Evolutionary conservation across 192 early-diverging fungal species (phyloP).

Genomic region (Coemansia umbellata): DNA sequence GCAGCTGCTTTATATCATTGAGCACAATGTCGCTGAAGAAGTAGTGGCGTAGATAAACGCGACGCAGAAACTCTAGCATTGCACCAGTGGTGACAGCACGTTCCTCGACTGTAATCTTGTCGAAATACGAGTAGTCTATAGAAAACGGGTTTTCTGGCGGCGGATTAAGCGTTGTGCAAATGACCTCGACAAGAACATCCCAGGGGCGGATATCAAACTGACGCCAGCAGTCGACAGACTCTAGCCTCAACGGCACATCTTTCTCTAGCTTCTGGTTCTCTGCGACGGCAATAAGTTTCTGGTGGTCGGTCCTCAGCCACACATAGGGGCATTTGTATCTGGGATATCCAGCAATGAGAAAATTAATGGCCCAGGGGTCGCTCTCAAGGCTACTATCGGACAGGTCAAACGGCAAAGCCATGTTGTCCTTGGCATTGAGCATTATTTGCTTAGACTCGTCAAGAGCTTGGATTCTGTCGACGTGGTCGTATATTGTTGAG

Average conservation of each 20-base stretch:
- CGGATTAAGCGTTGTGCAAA: slow-evolving; percentile 53
- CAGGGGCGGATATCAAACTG: slow-evolving; percentile 59
- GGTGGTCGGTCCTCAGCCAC: slow-evolving; percentile 65
- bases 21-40: slow-evolving; percentile 49
- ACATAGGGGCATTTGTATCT: slow-evolving; percentile 70
- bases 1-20: slow-evolving; percentile 34
- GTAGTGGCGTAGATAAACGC: slow-evolving; percentile 56
- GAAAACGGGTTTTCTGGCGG: slow-evolving; percentile 65
- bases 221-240: slow-evolving; percentile 64
- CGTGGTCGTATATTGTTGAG: slow-evolving; percentile 49
- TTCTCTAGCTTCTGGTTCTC: slow-evolving; percentile 55
- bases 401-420: slow-evolving; percentile 20
- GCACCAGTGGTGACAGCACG: slow-evolving; percentile 62
- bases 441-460: slow-evolving; percentile 26
- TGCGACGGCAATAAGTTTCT: slow-evolving; percentile 46
- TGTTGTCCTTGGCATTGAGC: background rate
- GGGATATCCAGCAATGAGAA: slow-evolving; percentile 65
- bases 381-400: slow-evolving; percentile 18
- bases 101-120: slow-evolving; percentile 60
- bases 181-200: slow-evolving; percentile 68
- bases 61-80: slow-evolving; percentile 60
- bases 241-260: slow-evolving; percentile 60
- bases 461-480: slow-evolving; percentile 19
- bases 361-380: slow-evolving; percentile 55
- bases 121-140: slow-evolving; percentile 60